These are phyloP conservation scores for Kazachstania psychrophila DNA, from an alignment of 805 yeast species.

Conservation along the genomic window DNA sequence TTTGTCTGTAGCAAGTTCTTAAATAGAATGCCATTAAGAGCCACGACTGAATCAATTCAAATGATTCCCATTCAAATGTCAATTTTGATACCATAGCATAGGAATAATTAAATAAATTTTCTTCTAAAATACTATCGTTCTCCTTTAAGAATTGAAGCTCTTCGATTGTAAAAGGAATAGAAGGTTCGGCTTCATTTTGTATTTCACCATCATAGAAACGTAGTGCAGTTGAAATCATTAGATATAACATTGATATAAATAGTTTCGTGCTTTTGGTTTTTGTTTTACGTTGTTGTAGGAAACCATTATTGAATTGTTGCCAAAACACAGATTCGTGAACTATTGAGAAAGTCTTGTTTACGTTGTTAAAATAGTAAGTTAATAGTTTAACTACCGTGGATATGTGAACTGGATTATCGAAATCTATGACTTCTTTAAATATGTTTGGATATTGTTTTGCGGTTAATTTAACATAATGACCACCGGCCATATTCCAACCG, in stretches of 20 bases:
- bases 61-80: slow-evolving; percentile 43
- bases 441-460: slow-evolving; percentile 4
- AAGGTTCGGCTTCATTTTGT: slow-evolving; percentile 9
- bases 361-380: slow-evolving; percentile 34
- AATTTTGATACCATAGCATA: slow-evolving; percentile 33
- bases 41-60: slow-evolving; percentile 45
- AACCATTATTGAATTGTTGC: slow-evolving; percentile 36
- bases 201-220: slow-evolving; percentile 38
- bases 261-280: slow-evolving; percentile 32
- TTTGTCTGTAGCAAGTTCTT: slow-evolving; percentile 37
- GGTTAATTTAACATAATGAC: slow-evolving; percentile 39
- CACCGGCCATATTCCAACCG: slow-evolving; percentile 61
- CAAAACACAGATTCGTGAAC: slow-evolving; percentile 46
- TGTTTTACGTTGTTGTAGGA: slow-evolving; percentile 21
- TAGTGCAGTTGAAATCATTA: slow-evolving; percentile 42
- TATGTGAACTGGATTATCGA: slow-evolving; percentile 15
- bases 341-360: slow-evolving; percentile 46
- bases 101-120: slow-evolving; percentile 34
- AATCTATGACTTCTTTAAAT: slow-evolving; percentile 15
- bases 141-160: slow-evolving; percentile 9
- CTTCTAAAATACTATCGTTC: slow-evolving; percentile 29
- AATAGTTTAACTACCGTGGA: slow-evolving; percentile 29
- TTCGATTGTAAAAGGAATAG: slow-evolving; percentile 8
- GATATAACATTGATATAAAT: slow-evolving; percentile 42
- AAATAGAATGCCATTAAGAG: slow-evolving; percentile 37